Evolutionary conservation across 2,329 filamentous ascomycete genomes (phyloP).

Genomic region (Ascomycota sp.): DNA sequence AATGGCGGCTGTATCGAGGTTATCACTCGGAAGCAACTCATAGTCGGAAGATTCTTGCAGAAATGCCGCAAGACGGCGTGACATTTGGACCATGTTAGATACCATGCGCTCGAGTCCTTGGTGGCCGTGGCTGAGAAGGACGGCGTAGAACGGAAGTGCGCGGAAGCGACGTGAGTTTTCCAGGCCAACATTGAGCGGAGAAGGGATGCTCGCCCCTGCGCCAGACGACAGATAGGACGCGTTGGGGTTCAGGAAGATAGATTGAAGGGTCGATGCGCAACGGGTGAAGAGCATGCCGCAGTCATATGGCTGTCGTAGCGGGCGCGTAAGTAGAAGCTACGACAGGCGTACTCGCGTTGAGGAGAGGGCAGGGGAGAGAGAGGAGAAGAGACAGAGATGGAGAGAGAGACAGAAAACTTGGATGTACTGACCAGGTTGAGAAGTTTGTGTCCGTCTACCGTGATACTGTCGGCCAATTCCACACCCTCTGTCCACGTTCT

Average conservation of each 20-base stretch:
- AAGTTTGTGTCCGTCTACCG: constrained; percentile 74
- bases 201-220: constrained; percentile 32
- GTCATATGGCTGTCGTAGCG: constrained; percentile 46
- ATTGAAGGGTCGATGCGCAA: constrained; percentile 29
- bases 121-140: constrained; percentile 50
- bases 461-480: constrained; percentile 69
- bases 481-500: constrained; percentile 36
- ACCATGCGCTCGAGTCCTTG: constrained; percentile 48
- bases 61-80: constrained; percentile 42
- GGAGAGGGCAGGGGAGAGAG: too few relatives aligned
- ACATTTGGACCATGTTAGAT: constrained; percentile 46
- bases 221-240: constrained; percentile 49
- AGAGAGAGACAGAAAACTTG: too few relatives aligned
- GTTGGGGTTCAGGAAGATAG: constrained; percentile 58
- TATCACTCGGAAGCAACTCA: constrained; percentile 36
- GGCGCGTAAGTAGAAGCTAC: constrained; percentile 1
- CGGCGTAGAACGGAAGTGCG: constrained; percentile 72
- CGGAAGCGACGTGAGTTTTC: constrained; percentile 85
- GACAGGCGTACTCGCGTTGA: too few relatives aligned
- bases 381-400: too few relatives aligned
- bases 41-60: constrained; percentile 39
- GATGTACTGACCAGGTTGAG: constrained; percentile 49
- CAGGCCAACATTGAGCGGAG: constrained; percentile 65
- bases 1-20: constrained; percentile 24
- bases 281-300: constrained; percentile 73